Evolutionary conservation across 768 basidiomycete species (phyloP), one percentile per base, ranked within the genome.

Genomic region (Cyathus striatus): DNA sequence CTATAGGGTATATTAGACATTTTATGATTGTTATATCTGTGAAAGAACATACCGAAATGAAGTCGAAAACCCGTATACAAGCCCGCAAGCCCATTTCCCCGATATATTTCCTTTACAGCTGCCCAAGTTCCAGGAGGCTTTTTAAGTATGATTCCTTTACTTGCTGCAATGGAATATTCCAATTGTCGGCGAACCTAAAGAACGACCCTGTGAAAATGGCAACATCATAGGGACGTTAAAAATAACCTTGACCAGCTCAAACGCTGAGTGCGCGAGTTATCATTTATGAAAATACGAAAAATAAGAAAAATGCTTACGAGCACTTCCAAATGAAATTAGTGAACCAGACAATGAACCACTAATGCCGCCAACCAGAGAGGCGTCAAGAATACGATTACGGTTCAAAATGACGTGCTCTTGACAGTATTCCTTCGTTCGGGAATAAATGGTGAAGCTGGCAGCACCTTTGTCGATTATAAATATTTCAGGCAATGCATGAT

Each of bases 401-500:
- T 69, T 70, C 23, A 92, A 68, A 53, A 77, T 73, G 38, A 80
- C 60, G 49, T 80, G 69, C 38, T 75, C 66, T 41, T 75, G 72
- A 53, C 85, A 82, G 49, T 73, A 68, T 51, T 90, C 85, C 65
- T 90, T 94, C 27, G 87, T 90, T 32, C 79, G 69, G 41, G 81
- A 87, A 62, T 94, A 94, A 50, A 95, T 92, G 1, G 87, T 89
- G 66, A 96, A 94, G 38, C 87, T 90, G 23, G 89, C 84, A 23
- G 92, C 90, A 49, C 90, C 88, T 92, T n/a, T n/a, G n/a, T n/a
- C n/a, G 50, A 4, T 39, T 40, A 27, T 7, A 21, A 48, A 16
- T 27, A 44, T 27, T 32, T 47, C 24, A 48, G 40, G 40, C 42
- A 43, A 39, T 30, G 18, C 23, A 43, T 40, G 17, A 38, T 16